phyloP scores from a whole-genome alignment of 257 asterid species.

The Fraxinus excelsior region DNA sequence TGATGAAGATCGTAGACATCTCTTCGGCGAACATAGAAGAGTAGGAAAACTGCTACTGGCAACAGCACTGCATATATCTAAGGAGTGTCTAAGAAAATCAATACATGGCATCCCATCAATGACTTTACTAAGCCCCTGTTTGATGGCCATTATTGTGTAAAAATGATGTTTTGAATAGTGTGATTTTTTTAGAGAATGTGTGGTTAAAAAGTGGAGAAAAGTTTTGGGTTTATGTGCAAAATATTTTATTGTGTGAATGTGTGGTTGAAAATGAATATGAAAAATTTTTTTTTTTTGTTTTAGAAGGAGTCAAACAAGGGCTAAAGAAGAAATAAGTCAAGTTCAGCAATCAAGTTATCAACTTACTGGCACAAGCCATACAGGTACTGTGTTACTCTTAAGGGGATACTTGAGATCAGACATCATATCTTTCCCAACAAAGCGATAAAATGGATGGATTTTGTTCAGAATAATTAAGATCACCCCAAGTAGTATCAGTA shows the following conservation, averaged over 20 bases:
- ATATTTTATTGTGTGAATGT: no score
- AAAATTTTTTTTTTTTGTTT: no score
- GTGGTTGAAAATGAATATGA: no score
- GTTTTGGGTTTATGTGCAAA: no score
- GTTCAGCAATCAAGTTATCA: constrained; percentile 11
- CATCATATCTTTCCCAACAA: constrained; percentile 94
- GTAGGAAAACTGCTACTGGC: constrained; percentile 62
- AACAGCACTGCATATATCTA: constrained; percentile 62
- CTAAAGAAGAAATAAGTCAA: background rate
- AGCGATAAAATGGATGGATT: constrained; percentile 74
- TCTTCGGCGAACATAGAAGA: constrained; percentile 63
- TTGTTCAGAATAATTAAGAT: constrained; percentile 45
- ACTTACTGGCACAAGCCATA: constrained; percentile 80
- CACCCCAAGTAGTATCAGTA: constrained; percentile 55
- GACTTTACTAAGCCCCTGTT: constrained; percentile 10
- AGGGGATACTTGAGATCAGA: constrained; percentile 73
- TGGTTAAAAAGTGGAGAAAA: no score
- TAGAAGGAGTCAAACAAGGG: no score
- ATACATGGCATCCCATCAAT: constrained; percentile 5
- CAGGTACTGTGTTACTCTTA: constrained; percentile 62
- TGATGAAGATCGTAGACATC: constrained; percentile 91
- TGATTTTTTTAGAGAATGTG: no score
- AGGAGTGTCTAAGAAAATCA: constrained; percentile 23
- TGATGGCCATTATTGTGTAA: no score
- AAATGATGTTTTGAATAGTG: no score